phyloP scores from a whole-genome alignment of 768 basidiomycete species.

The Rickenella mellea region DNA sequence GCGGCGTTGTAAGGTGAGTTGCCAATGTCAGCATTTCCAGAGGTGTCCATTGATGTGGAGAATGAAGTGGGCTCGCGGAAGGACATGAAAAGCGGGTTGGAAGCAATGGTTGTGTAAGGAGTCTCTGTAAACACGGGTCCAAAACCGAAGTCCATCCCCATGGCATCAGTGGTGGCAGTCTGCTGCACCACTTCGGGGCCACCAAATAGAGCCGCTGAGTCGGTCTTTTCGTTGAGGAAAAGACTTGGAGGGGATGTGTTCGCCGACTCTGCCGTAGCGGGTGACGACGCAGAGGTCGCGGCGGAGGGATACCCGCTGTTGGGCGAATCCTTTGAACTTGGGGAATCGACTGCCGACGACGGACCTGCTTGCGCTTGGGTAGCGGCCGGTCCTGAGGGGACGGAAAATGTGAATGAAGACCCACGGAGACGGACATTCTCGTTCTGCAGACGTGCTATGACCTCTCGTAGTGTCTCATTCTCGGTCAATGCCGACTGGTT shows the following conservation, averaged over 20 bases:
- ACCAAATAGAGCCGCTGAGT: conserved; percentile 62
- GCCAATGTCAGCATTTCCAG: neutral
- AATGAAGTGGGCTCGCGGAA: conserved; percentile 37
- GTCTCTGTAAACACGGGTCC: conserved; percentile 30
- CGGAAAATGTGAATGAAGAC: conserved; percentile 72
- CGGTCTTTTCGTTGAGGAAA: conserved; percentile 23
- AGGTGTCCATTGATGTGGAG: too few species aligned
- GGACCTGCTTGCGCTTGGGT: conserved; percentile 7
- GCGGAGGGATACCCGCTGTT: conserved; percentile 14
- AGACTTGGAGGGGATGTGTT: conserved; percentile 19
- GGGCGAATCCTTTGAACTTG: conserved; percentile 14
- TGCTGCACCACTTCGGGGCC: conserved; percentile 54
- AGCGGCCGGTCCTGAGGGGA: conserved; percentile 25
- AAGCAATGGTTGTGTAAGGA: conserved; percentile 72
- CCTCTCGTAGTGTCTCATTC: conserved; percentile 84
- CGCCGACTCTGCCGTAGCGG: conserved; percentile 20
- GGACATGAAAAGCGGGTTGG: conserved; percentile 81
- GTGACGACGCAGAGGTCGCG: conserved; percentile 13
- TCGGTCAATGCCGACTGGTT: conserved; percentile 64
- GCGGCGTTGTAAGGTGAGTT: neutral
- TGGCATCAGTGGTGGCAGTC: conserved; percentile 45
- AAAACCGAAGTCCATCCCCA: conserved; percentile 54
- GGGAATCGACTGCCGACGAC: conserved; percentile 12
- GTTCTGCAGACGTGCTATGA: conserved; percentile 73
- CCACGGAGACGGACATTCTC: conserved; percentile 83